Evolutionary conservation across 345 rosid genomes (phyloP), one percentile per base, ranked within the genome.

Genomic region (Aquilaria yunnanensis): DNA sequence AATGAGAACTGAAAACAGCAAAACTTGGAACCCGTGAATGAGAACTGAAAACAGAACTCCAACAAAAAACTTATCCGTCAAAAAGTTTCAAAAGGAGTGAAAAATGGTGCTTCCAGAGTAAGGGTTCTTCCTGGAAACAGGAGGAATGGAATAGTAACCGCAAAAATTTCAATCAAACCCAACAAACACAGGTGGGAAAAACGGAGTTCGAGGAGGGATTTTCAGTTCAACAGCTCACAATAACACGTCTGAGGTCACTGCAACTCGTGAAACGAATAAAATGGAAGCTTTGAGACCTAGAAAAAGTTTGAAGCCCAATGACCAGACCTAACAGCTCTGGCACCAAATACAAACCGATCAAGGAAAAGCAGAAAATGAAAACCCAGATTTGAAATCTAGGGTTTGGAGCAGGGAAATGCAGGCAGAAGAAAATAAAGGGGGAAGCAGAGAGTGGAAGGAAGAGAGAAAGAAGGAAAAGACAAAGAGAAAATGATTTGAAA

Each of bases 361-460:
- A 30, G 50, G 41, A 51, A 56, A 32, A 71, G 65, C 72, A 54
- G 47, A 56, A 37, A 71, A 67, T 71, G 54, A 76, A 74, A 77
- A 77, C 78, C 75, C 75, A 76, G 85, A 82, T 71, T 74, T 72
- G 9, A 72, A 78, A 75, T 75, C 78, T 72, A 79, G 86, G 82
- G 80, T 73, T 77, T 56, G 70, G 78, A 59, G 74, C 72, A 54
- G 63, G 34, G 64, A 63, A 67, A 72, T 49, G 62, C 75, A 69
- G 68, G 71, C 68, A 71, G 51, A 56, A 51, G 61, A 58, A 52
- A 67, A 58, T 29, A 34, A 30, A 12, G 61, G 66, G 67, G 72
- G 53, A 47, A 77, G 63, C 63, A 62, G 66, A 56, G 61, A 74
- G 66, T 56, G 70, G 66, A 67, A 53, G 43, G 70, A 64, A 52